Conservation (phyloP, 805 yeast species). For the Candida suzukii region DNA sequence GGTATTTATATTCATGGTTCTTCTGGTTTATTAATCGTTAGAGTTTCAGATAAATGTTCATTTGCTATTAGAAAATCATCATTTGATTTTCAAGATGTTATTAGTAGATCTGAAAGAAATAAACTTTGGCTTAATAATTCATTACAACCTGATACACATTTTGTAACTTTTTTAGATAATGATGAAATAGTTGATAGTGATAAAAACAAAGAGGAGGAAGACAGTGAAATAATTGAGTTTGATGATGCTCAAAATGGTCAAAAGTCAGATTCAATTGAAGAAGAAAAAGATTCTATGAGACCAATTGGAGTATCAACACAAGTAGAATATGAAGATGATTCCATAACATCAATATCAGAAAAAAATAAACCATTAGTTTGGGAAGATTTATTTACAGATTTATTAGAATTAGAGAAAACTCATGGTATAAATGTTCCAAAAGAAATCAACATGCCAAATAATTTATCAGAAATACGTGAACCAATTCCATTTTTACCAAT, state of each 20-base stretch:
- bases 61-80: slow-evolving; percentile 15
- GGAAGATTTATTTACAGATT: slow-evolving; percentile 9
- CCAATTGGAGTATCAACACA: too few relatives aligned
- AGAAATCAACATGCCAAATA: slow-evolving; percentile 2
- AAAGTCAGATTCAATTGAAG: too few relatives aligned
- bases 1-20: slow-evolving; percentile 19
- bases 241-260: neutral
- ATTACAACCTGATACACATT: neutral
- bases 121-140: neutral
- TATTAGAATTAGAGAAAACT: slow-evolving; percentile 1
- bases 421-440: slow-evolving; percentile 3
- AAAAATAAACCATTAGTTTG: neutral
- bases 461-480: neutral
- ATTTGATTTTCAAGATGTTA: slow-evolving; percentile 21
- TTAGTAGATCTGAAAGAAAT: slow-evolving; percentile 15
- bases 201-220: neutral
- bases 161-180: neutral
- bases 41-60: slow-evolving; percentile 14
- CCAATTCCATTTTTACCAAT: slow-evolving; percentile 14
- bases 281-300: too few relatives aligned
- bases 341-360: neutral
- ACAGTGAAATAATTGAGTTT: neutral
- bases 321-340: neutral
- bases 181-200: neutral
- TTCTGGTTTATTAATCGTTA: slow-evolving; percentile 14